Base-by-base conservation (phyloP, 768 basidiomycete species). In the Russula olivacea region DNA sequence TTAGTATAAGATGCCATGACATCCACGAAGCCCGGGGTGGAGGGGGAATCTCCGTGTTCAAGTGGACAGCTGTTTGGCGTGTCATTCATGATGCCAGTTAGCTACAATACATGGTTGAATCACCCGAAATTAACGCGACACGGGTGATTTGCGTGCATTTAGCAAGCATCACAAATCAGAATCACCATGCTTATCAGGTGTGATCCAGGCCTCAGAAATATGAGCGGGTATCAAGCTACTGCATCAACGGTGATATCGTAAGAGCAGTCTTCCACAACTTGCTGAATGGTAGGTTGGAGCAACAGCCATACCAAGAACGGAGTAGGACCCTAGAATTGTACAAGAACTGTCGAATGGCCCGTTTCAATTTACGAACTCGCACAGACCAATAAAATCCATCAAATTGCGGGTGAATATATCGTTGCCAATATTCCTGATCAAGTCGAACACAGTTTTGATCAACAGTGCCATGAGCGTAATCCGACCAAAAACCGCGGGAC, bases 121-220 rank as follows among this genome's bases (percentile, higher is more conserved):
- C 28, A 53, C 28, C 56, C 57, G 51, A n/a, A 54, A 41, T 63
- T 30, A 54, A 28, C 55, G 51, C 45, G 19, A 52, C 50, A 58
- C 6, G 23, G 15, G 36, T 45, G 21, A 21, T 23, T 34, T 38
- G 43, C 19, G 25, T 53, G 50, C 28, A 36, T 30, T 28, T 41
- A 34, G 3, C 28, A 25, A n/a, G 51, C 48, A 48, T 3, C 28
- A 52, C 34, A 5, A 47, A 25, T 30, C 8, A 45, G 34, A 54
- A 34, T 36, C 21, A 23, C 19, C 28, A 19, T 53, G 15, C 56
- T 32, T 63, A 54, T 43, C 19, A 47, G 30, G n/a, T n/a, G 52
- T 43, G 15, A 23, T 25, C 30, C 17, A 43, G 19, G 53, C 17
- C 23, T 53, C n/a, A 25, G 32, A 25, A 30, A 28, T n/a, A 12